Base-by-base conservation (phyloP, 768 basidiomycete genomes). In the Hericium rajendrae region DNA sequence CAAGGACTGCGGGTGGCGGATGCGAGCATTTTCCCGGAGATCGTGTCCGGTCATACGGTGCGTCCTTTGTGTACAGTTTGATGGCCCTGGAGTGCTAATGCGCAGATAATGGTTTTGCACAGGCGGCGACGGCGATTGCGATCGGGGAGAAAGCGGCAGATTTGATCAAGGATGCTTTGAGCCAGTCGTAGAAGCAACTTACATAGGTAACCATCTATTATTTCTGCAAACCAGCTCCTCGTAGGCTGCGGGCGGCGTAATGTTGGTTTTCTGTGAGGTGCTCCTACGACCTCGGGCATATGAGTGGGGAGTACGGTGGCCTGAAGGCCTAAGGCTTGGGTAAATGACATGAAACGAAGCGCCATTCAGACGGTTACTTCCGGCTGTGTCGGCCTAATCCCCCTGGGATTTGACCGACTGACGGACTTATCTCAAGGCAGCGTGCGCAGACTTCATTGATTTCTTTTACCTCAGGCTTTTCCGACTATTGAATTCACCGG, bases 1-100 rank as follows among this genome's bases (percentile, higher is more conserved):
- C 62, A 65, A 53, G 70, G 72, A 51, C 68, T 81, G 50, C 58
- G 79, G 15, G 70, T 81, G 13, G 77, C 69, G n/a, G 79, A 81
- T 59, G 78, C 76, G 48, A 74, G 73, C 11, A 62, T 79, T 24
- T 73, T 73, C 56, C 77, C 79, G 46, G 72, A 66, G 38, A 66
- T 79, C 54, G 62, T 74, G 0, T 68, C 75, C 1, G 76, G 76
- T 18, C 78, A 80, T 55, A 76, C 77, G 63, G 77, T 77, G 50
- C 57, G 74, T 69, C 5, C 11, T 24, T 16, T 39, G 6, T 46
- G 16, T 20, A 3, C 20, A 8, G 4, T 46, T 18, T 18, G 9
- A n/a, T 2, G 16, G 43, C 16, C 43, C n/a, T 6, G 8, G 16
- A 46, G 43, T 46, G 15, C 43, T 46, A n/a, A 40, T 32, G 32